Evolutionary conservation across 805 yeast species (phyloP).

Genomic region (Kuraishia molischiana): DNA sequence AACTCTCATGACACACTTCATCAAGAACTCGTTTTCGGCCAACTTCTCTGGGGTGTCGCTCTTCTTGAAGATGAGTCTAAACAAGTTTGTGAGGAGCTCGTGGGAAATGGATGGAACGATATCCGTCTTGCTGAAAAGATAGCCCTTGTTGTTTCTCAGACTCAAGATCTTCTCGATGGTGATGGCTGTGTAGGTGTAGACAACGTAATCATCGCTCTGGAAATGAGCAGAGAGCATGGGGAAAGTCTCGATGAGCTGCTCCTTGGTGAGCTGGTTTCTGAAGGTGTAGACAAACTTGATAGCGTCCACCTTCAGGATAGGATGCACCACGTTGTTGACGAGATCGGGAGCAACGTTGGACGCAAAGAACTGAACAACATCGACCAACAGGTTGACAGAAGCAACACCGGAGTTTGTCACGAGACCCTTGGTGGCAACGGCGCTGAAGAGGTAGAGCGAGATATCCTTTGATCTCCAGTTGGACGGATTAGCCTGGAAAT

Average conservation of each 20-base stretch:
- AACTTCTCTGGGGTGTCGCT: slow-evolving; percentile 74
- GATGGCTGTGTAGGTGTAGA: slow-evolving; percentile 88
- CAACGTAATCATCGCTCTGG: slow-evolving; percentile 59
- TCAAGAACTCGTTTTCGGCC: slow-evolving; percentile 90
- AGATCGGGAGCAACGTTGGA: slow-evolving; percentile 78
- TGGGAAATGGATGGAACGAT: slow-evolving; percentile 49
- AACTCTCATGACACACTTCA: slow-evolving; percentile 82
- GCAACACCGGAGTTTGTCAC: slow-evolving; percentile 83
- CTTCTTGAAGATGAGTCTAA: slow-evolving; percentile 52
- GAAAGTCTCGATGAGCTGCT: slow-evolving; percentile 68
- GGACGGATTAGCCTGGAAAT: slow-evolving; percentile 29
- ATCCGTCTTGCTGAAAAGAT: slow-evolving; percentile 67
- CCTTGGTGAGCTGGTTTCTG: slow-evolving; percentile 87
- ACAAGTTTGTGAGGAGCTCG: slow-evolving; percentile 54
- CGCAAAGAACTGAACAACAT: slow-evolving; percentile 79
- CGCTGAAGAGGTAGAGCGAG: slow-evolving; percentile 75
- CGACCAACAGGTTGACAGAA: slow-evolving; percentile 74
- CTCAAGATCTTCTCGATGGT: slow-evolving; percentile 85
- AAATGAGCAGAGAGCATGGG: slow-evolving; percentile 72
- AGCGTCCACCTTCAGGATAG: slow-evolving; percentile 85
- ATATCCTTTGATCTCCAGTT: slow-evolving; percentile 86
- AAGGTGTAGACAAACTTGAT: slow-evolving; percentile 83
- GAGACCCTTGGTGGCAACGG: slow-evolving; percentile 86
- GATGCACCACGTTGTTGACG: slow-evolving; percentile 45
- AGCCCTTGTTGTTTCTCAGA: slow-evolving; percentile 48